Evolutionary conservation across 345 rosid genomes (phyloP).

Genomic region (Eucalyptus dawsonii): DNA sequence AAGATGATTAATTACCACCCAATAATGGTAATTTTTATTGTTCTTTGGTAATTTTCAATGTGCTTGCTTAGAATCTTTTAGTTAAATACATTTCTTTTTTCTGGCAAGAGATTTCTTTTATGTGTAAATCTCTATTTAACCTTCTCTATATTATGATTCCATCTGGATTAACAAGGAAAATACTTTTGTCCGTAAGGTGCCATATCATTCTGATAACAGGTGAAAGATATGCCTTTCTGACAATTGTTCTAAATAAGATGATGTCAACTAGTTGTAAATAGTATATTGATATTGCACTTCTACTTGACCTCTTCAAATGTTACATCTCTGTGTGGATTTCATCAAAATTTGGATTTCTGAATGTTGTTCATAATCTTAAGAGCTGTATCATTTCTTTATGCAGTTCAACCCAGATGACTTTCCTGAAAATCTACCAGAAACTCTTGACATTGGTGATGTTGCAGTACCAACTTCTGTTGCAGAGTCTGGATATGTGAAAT

Average conservation of each 20-base stretch:
- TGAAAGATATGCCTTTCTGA: neutral
- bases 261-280: neutral
- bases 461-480: constrained; percentile 28
- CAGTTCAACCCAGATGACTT: constrained; percentile 48
- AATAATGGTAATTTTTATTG: neutral
- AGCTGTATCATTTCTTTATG: neutral
- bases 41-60: neutral
- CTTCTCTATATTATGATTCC: neutral
- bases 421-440: constrained; percentile 60
- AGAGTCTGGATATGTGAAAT: constrained; percentile 21
- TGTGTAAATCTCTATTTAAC: neutral
- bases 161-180: neutral
- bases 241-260: neutral
- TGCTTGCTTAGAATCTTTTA: neutral
- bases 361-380: neutral
- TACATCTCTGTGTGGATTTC: neutral
- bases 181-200: neutral
- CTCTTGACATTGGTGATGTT: constrained; percentile 82
- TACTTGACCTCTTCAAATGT: neutral
- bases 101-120: neutral
- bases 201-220: neutral
- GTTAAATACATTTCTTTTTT: neutral
- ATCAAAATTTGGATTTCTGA: neutral
- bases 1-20: neutral
- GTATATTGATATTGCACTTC: neutral